These are phyloP conservation scores for Draba incana DNA, from an alignment of 345 rosid species.

Conservation along the genomic window DNA sequence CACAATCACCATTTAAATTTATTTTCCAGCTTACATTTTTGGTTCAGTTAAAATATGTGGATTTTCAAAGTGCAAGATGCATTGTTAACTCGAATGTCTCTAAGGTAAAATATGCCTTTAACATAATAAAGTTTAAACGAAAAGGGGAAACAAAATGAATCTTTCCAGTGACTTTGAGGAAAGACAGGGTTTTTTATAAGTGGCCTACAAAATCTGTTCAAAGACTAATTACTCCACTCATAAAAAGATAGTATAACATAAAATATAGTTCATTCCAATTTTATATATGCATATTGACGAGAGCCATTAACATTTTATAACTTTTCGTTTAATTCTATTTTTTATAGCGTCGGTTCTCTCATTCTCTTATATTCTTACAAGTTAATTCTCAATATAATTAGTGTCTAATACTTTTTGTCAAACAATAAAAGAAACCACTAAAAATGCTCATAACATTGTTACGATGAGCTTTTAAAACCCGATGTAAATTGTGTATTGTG, in stretches of 20 bases:
- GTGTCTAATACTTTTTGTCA: not conserved
- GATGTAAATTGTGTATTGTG: no score
- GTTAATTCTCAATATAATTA: not conserved
- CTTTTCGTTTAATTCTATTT: not conserved
- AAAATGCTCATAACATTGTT: not conserved
- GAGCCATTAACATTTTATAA: slow-evolving; percentile 23
- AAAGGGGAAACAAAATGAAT: slow-evolving; percentile 40
- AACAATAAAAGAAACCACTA: slow-evolving; percentile 2
- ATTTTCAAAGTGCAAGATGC: slow-evolving; percentile 7
- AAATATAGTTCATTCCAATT: not conserved
- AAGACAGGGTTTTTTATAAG: slow-evolving; percentile 6
- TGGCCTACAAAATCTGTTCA: slow-evolving; percentile 30
- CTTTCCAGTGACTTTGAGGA: slow-evolving; percentile 37
- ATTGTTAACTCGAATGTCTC: slow-evolving; percentile 8
- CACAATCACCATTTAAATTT: not conserved
- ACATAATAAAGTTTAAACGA: slow-evolving; percentile 8
- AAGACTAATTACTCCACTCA: slow-evolving; percentile 36
- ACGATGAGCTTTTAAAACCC: no score
- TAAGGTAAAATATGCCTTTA: slow-evolving; percentile 26
- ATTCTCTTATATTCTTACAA: not conserved
- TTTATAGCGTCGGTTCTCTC: slow-evolving; percentile 11
- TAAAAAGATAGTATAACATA: slow-evolving; percentile 17
- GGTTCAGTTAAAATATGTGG: not conserved
- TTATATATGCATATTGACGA: slow-evolving; percentile 21
- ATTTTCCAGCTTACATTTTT: not conserved